These are phyloP conservation scores for Daedalea quercina DNA, from an alignment of 768 basidiomycete genomes.

Conservation along the genomic window DNA sequence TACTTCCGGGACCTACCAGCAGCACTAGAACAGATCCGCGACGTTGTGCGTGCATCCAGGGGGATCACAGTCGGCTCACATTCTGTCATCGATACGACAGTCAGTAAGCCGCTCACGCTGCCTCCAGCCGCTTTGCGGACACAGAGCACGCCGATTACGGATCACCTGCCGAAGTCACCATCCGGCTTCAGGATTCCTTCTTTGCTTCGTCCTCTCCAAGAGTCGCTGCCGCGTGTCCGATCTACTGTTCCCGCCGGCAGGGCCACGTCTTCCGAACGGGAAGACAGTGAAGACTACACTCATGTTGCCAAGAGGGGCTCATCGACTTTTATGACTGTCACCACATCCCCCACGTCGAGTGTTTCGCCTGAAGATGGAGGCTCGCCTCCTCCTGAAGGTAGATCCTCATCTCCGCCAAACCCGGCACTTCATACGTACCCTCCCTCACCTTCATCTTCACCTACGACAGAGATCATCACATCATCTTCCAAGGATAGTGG, in stretches of 20 bases:
- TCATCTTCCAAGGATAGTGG: constrained; percentile 41
- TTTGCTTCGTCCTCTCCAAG: constrained; percentile 64
- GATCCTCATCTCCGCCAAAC: constrained; percentile 4
- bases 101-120: constrained; percentile 13
- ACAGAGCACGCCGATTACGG: constrained; percentile 29
- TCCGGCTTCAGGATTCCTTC: constrained; percentile 58
- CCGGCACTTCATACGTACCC: constrained; percentile 67
- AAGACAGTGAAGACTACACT: constrained; percentile 58
- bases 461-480: constrained; percentile 33
- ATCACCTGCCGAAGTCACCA: constrained; percentile 17
- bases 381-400: constrained; percentile 3
- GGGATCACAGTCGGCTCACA: constrained; percentile 15
- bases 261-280: constrained; percentile 24
- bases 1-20: constrained; percentile 81
- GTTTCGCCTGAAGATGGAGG: constrained; percentile 8
- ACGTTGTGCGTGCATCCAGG: constrained; percentile 58
- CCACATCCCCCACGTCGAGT: constrained; percentile 31
- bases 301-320: constrained; percentile 55
- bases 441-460: constrained; percentile 52
- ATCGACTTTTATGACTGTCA: constrained; percentile 54
- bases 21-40: constrained; percentile 78
- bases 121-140: constrained; percentile 32
- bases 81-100: constrained; percentile 21
- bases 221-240: constrained; percentile 35
- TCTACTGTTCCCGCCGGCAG: constrained; percentile 2